phyloP scores from a whole-genome alignment of 805 yeast genomes.

The Wickerhamomyces alni region DNA sequence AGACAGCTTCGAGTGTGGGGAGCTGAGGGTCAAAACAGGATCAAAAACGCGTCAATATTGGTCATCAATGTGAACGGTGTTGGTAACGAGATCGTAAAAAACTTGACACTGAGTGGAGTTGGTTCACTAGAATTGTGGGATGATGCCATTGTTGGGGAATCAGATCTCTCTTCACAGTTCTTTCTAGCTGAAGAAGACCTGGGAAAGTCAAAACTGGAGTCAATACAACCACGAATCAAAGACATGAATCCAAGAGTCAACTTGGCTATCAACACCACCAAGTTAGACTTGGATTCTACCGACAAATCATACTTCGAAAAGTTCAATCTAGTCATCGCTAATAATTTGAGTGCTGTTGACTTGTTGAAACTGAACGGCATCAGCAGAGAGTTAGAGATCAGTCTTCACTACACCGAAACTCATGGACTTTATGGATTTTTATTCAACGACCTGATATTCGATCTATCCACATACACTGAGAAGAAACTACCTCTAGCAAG shows the following conservation, averaged over 20 bases:
- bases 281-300: constrained; percentile 7
- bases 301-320: constrained; percentile 34
- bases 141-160: constrained; percentile 41
- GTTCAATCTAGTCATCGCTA: constrained; percentile 71
- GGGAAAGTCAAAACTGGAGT: constrained; percentile 50
- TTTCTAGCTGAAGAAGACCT: constrained; percentile 52
- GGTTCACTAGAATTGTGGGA: constrained; percentile 75
- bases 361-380: constrained; percentile 43
- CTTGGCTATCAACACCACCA: constrained; percentile 36
- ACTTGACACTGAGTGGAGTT: constrained; percentile 82
- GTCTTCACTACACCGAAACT: constrained; percentile 61
- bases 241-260: constrained; percentile 79
- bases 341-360: constrained; percentile 46
- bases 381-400: constrained; percentile 51
- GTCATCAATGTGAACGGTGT: constrained; percentile 70
- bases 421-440: constrained; percentile 83
- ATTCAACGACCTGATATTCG: constrained; percentile 69
- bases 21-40: constrained; percentile 74
- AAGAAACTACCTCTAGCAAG: constrained; percentile 45
- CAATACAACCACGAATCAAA: constrained; percentile 49
- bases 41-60: constrained; percentile 67
- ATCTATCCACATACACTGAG: constrained; percentile 48
- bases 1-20: constrained; percentile 97
- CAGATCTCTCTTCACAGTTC: constrained; percentile 71
- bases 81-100: constrained; percentile 79